Evolutionary conservation across 2,329 filamentous ascomycete genomes (phyloP), one percentile per base, ranked within the genome.

Genomic region (Biscogniauxia sp.): DNA sequence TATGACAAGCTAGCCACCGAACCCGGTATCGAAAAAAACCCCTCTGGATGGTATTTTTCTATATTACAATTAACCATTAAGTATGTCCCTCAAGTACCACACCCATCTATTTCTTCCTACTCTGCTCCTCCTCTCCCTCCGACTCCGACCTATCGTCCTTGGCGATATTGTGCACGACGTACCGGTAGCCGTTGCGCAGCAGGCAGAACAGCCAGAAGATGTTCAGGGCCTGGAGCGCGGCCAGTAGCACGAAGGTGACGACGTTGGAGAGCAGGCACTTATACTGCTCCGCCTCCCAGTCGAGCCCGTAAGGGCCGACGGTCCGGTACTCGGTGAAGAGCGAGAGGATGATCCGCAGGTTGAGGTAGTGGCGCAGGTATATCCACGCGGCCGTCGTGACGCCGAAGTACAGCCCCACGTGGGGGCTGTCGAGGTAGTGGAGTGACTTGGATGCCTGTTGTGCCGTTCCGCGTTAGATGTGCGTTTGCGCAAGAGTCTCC

Each of bases 301-400:
- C 79, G 28, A 88, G 76, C 56, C 80, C 78, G 67, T 79, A 88
- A 2, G 84, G 80, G 0, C 85, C 85, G 55, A 88, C 76, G 41
- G 81, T 84, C 51, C 76, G 73, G 72, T 86, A 87, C 60, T 86
- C 79, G 55, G 82, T 84, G 56, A 87, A 76, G 57, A 86, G 76
- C 20, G 84, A 85, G 68, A 74, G 82, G 60, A 88, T 77, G 68
- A 88, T 87, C 61, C 76, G 75, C 15, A 88, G 77, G 72, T 88
- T 88, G 68, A 87, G 74, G 75, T 86, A 88, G 71, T 92, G 89
- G 37, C 89, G 87, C 28, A 89, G 78, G 74, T 92, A 92, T 60
- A 87, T 83, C 89, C 89, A 92, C 61, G 85, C 76, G 58, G 74
- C 73, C 62, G 90, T 84, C 75, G 90, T 92, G 60, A 86, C 66